Evolutionary conservation across 2,329 filamentous ascomycete genomes (phyloP).

Genomic region (Capronia coronata): DNA sequence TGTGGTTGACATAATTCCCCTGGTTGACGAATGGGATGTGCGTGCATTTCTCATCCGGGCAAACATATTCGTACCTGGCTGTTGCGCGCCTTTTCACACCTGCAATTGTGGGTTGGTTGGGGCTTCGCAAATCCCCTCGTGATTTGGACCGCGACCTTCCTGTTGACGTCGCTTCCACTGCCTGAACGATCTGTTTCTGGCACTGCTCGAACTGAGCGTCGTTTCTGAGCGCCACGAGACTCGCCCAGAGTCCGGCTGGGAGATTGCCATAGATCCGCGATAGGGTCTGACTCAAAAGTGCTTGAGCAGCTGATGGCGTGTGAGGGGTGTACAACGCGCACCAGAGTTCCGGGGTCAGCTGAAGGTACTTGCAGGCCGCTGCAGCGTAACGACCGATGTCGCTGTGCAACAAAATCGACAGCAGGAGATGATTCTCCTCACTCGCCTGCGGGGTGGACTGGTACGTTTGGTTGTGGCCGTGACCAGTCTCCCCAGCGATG

Average conservation of each 20-base stretch:
- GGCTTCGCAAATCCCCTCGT: too few species aligned
- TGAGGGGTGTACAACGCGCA: conserved; percentile 7
- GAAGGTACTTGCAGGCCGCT: conserved; percentile 11
- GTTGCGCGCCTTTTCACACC: conserved; percentile 7
- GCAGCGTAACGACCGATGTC: conserved; percentile 4
- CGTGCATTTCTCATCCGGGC: conserved; percentile 10
- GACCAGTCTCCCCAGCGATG: not conserved
- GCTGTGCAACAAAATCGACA: conserved; percentile 1
- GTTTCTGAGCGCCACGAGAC: conserved; percentile 5
- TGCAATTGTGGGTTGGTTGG: not conserved
- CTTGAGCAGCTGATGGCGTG: conserved; percentile 3
- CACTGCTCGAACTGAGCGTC: conserved; percentile 5
- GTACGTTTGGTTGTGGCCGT: not conserved
- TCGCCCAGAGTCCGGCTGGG: conserved; percentile 9
- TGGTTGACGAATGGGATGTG: conserved; percentile 10
- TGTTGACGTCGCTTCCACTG: too few species aligned
- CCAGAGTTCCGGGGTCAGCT: conserved; percentile 5
- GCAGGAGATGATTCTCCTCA: not conserved
- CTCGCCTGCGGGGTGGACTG: not conserved
- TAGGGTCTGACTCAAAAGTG: conserved; percentile 4
- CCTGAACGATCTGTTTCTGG: conserved; percentile 3
- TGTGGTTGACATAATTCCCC: conserved; percentile 17
- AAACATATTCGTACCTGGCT: conserved; percentile 9
- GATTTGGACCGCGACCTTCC: too few species aligned
- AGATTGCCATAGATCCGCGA: conserved; percentile 7